These are phyloP conservation scores for Rhodotorula mucilaginosa DNA, from an alignment of 1,284 basidiomycete genomes.

Conservation along the genomic window DNA sequence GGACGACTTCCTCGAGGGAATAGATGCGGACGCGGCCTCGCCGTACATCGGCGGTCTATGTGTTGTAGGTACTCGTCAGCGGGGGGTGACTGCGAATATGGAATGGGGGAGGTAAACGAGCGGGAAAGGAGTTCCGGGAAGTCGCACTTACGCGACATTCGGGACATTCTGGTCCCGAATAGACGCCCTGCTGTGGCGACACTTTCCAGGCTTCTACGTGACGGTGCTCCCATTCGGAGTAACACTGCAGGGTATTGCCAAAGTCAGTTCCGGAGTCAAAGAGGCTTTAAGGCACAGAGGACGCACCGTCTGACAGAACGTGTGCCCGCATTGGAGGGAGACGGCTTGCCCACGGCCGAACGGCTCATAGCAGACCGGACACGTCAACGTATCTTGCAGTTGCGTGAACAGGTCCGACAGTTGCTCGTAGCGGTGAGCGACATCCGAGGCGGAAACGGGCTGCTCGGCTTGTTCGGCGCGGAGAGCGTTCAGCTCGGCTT, in stretches of 20 bases:
- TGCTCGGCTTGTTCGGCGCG: constrained; percentile 16
- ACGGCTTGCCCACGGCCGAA: constrained; percentile 12
- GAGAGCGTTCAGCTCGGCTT: constrained; percentile 22
- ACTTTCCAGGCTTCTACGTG: constrained; percentile 23
- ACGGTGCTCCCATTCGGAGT: constrained; percentile 17
- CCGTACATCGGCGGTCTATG: background rate
- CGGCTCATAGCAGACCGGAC: constrained; percentile 35
- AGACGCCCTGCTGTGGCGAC: constrained; percentile 18
- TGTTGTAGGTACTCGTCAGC: too few species aligned
- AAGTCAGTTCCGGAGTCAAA: background rate
- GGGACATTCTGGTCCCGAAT: constrained; percentile 34
- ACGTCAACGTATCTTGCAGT: constrained; percentile 24
- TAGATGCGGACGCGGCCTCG: constrained; percentile 17
- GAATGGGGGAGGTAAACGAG: too few species aligned
- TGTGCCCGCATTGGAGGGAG: constrained; percentile 29
- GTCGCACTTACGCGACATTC: constrained; percentile 18
- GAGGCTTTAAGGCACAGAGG: too few species aligned
- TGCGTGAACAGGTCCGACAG: constrained; percentile 13
- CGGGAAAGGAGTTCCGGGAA: too few species aligned
- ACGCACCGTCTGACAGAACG: constrained; percentile 26
- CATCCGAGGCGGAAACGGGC: constrained; percentile 20
- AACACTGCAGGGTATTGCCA: constrained; percentile 2
- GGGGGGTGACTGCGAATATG: too few species aligned
- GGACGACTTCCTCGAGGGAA: constrained; percentile 15
- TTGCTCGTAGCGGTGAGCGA: constrained; percentile 14